These are phyloP conservation scores for Alternaria gansuensis DNA, from an alignment of 2,329 filamentous ascomycete species.

Conservation along the genomic window DNA sequence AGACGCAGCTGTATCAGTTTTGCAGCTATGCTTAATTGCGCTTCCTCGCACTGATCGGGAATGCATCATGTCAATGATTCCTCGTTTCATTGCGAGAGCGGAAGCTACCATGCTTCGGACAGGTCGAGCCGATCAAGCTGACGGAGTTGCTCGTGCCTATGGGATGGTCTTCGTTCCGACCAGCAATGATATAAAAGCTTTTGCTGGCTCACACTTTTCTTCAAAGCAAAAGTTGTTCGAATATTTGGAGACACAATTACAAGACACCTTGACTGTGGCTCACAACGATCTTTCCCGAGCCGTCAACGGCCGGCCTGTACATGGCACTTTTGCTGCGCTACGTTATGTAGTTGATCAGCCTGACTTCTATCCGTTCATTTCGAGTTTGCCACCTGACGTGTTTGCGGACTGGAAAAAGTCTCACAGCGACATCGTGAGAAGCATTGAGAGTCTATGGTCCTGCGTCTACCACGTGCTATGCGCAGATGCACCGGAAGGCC, in stretches of 20 bases:
- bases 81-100: constrained; percentile 48
- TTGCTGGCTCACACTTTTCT: constrained; percentile 25
- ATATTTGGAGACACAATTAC: constrained; percentile 67
- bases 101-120: constrained; percentile 71
- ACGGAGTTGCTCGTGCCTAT: constrained; percentile 83
- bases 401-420: constrained; percentile 51
- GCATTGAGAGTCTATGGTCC: constrained; percentile 77
- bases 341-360: constrained; percentile 62
- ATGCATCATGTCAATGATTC: constrained; percentile 25
- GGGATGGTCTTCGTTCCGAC: constrained; percentile 72
- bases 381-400: constrained; percentile 17
- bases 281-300: constrained; percentile 72
- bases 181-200: constrained; percentile 9
- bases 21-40: constrained; percentile 50
- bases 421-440: constrained; percentile 66
- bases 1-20: constrained; percentile 59
- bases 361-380: constrained; percentile 40
- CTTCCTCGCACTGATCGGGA: constrained; percentile 26
- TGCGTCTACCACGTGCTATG: constrained; percentile 82
- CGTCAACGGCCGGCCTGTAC: constrained; percentile 57
- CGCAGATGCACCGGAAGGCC: constrained; percentile 92
- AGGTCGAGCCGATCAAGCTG: constrained; percentile 88
- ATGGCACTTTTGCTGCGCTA: constrained; percentile 55
- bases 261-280: constrained; percentile 70
- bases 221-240: constrained; percentile 62